A percentile compares a stretch with the other conserved stretches of the same genome.
Evolutionary conservation across 371 early-diverging fungal species (phyloP).

Genomic region (Mucor plumbeus): DNA sequence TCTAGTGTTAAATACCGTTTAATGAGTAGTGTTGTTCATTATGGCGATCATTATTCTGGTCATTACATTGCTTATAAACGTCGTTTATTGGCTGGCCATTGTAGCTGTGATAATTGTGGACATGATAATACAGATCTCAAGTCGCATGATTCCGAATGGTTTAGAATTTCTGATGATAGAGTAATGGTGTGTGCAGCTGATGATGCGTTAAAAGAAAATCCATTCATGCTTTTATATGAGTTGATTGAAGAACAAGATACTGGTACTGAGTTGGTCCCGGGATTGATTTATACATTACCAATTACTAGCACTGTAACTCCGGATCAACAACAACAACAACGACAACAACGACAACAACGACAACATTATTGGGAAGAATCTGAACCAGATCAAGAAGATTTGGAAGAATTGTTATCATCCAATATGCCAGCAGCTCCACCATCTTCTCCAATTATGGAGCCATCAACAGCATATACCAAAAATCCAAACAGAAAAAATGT

Average conservation of each 20-base stretch:
- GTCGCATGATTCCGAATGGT: slow-evolving; percentile 42
- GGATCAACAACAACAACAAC: background rate
- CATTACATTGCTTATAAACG: slow-evolving; percentile 82
- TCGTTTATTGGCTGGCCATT: slow-evolving; percentile 55
- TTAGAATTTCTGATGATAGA: slow-evolving; percentile 78
- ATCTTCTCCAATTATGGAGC: slow-evolving; percentile 9
- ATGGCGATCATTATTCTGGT: slow-evolving; percentile 84
- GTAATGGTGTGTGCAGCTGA: slow-evolving; percentile 68
- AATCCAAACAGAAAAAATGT: background rate
- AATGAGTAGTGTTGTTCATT: slow-evolving; percentile 81
- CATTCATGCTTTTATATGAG: slow-evolving; percentile 89
- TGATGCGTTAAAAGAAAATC: slow-evolving; percentile 70
- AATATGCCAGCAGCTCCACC: slow-evolving; percentile 10
- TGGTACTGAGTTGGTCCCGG: background rate
- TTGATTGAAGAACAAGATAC: slow-evolving; percentile 9
- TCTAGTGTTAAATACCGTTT: slow-evolving; percentile 60
- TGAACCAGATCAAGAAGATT: background rate
- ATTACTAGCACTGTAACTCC: background rate
- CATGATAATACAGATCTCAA: slow-evolving; percentile 1
- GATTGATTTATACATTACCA: background rate
- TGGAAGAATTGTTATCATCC: background rate
- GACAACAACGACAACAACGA: background rate
- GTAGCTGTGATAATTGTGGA: slow-evolving; percentile 30
- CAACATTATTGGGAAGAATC: background rate
- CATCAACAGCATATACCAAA: background rate